phyloP scores from a whole-genome alignment of 2,329 filamentous ascomycete species.

The Coniochaeta ligniaria region DNA sequence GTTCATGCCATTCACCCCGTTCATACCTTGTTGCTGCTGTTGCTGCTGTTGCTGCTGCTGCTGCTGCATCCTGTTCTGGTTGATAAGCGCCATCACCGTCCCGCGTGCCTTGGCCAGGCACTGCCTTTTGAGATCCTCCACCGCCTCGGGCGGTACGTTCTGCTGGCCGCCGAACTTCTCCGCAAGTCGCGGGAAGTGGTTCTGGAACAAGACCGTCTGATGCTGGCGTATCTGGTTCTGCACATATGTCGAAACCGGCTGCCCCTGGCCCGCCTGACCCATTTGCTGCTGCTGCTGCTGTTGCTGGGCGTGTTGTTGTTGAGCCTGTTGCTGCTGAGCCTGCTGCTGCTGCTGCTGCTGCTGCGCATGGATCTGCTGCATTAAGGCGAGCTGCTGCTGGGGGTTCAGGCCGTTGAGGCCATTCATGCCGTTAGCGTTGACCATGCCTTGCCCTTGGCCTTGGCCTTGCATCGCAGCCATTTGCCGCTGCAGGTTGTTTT shows the following conservation, averaged over 20 bases:
- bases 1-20: slow-evolving; percentile 7
- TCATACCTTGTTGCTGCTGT: neutral
- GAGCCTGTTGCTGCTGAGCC: slow-evolving; percentile 9
- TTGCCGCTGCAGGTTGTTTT: slow-evolving; percentile 30
- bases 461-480: slow-evolving; percentile 18
- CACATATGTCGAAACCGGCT: slow-evolving; percentile 11
- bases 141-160: neutral
- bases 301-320: slow-evolving; percentile 11
- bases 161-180: neutral
- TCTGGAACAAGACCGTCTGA: neutral
- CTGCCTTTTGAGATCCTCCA: neutral
- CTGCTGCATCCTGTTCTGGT: slow-evolving; percentile 7
- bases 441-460: slow-evolving; percentile 28
- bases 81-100: slow-evolving; percentile 10
- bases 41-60: slow-evolving; percentile 16
- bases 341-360: slow-evolving; percentile 6
- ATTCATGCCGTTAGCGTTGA: slow-evolving; percentile 28
- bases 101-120: slow-evolving; percentile 10
- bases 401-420: slow-evolving; percentile 18
- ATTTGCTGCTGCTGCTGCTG: slow-evolving; percentile 9
- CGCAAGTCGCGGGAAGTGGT: slow-evolving; percentile 4
- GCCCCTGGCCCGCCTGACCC: slow-evolving; percentile 10
- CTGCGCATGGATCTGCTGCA: slow-evolving; percentile 25
- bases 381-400: slow-evolving; percentile 20
- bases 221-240: slow-evolving; percentile 4